Conservation (phyloP, 1,284 basidiomycete genomes). For the Crucibulum cyathiforme region DNA sequence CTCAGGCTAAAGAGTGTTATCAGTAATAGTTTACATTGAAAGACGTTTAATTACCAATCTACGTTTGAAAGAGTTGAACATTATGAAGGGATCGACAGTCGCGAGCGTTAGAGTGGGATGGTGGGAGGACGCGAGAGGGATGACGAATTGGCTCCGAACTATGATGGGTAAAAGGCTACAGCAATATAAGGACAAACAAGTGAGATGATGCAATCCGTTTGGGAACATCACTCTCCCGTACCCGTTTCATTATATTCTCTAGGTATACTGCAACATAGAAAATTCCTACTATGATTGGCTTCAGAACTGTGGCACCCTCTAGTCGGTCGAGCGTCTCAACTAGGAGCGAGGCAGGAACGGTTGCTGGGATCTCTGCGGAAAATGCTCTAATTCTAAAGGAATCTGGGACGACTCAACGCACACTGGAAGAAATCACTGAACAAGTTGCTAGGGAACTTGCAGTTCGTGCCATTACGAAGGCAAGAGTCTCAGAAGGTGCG, state of each 20-base stretch:
- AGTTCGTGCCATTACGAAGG: constrained; percentile 56
- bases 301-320: not conserved
- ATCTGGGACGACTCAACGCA: constrained; percentile 38
- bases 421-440: constrained; percentile 64
- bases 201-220: not conserved
- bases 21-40: not conserved
- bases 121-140: not conserved
- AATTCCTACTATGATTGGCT: not conserved
- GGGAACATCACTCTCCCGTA: not conserved
- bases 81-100: constrained; percentile 4
- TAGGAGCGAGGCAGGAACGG: not conserved
- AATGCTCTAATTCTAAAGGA: constrained; percentile 15
- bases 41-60: constrained; percentile 26
- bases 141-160: not conserved
- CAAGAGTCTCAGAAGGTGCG: constrained; percentile 39
- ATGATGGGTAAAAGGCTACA: not conserved
- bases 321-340: not conserved
- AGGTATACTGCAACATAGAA: not conserved
- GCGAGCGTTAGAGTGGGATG: not conserved
- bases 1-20: constrained; percentile 50
- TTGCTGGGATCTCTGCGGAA: not conserved
- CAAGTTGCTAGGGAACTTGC: constrained; percentile 69
- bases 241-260: not conserved
- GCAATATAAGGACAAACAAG: not conserved
- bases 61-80: constrained; percentile 42